Evolutionary conservation across 768 basidiomycete species (phyloP), one percentile per base, ranked within the genome.

Genomic region (Imleria badia): DNA sequence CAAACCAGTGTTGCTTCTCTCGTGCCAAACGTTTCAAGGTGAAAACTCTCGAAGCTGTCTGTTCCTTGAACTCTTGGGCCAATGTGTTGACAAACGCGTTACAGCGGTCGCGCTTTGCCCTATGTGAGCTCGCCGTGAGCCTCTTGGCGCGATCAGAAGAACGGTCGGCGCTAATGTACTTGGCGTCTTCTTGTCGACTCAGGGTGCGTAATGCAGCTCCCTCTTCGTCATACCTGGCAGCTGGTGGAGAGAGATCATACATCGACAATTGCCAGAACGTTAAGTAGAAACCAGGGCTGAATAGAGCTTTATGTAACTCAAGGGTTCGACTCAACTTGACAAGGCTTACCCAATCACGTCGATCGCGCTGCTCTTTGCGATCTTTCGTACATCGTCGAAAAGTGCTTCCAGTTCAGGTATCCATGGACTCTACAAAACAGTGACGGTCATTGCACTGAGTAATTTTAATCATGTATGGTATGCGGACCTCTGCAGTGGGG

Each of bases 221-320:
- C 64, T 94, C 89, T 64, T 90, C 87, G 42, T 91, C 86, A 57
- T 98, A 99, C 55, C 82, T 83, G 7, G 82, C 66, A 17, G 79
- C 76, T 0, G 95, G 94, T 13, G 91, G 88, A 1, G 83, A 74
- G 33, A 98, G 78, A 70, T 99, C 97, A 64, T 94, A 91, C 33
- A 89, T 88, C 1, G 92, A 89, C 48, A 98, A 72, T 69, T 98
- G 95, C 97, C 97, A 99, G 74, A 98, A 99, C 3, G 95, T 94
- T 43, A 91, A 73, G 65, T 94, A 98, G 74, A 99, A 98, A 3
- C 86, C 89, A 29, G 94, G 87, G 4, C 96, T 97, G 34, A 1
- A 47, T 60, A 26, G 41, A 51, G 13, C 22, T n/a, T 15, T 35
- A 38, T 54, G 48, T 50, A 59, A 45, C 22, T 19, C 51, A 52